Conservation (phyloP, 2,329 filamentous ascomycete species). For the Penicillium sp. region DNA sequence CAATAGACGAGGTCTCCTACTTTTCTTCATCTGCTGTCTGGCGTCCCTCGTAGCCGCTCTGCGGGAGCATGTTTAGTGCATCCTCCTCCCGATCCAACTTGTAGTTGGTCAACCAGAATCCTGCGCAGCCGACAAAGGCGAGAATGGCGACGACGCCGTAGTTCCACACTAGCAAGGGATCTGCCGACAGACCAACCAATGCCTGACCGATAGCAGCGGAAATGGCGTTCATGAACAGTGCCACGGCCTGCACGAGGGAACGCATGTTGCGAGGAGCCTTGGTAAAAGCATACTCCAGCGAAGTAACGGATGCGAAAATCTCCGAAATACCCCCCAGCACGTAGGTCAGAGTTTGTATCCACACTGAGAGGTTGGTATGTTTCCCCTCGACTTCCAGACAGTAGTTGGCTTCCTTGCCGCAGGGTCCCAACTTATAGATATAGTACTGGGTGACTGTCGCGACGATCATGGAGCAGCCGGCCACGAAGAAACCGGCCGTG, state of each 20-base stretch:
- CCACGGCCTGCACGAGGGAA: constrained; percentile 67
- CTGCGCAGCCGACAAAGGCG: constrained; percentile 59
- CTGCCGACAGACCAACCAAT: constrained; percentile 59
- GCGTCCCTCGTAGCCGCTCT: constrained; percentile 18
- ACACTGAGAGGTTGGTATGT: constrained; percentile 63
- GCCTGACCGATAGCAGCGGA: constrained; percentile 69
- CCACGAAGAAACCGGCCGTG: constrained; percentile 50
- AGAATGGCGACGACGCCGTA: constrained; percentile 64
- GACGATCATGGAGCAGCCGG: constrained; percentile 49
- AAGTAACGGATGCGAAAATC: constrained; percentile 59
- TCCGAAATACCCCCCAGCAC: constrained; percentile 57
- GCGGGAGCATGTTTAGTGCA: constrained; percentile 54
- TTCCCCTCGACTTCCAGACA: constrained; percentile 47
- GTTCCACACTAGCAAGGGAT: constrained; percentile 70
- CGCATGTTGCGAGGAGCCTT: constrained; percentile 80
- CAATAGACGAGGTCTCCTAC: neutral
- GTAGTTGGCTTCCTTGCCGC: constrained; percentile 54
- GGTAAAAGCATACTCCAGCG: constrained; percentile 73
- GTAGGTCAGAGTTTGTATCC: constrained; percentile 51
- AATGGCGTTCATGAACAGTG: constrained; percentile 69
- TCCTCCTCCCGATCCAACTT: constrained; percentile 68
- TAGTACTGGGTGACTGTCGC: constrained; percentile 51
- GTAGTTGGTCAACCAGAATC: constrained; percentile 68
- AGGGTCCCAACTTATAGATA: constrained; percentile 61
- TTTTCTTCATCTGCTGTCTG: constrained; percentile 6